Evolutionary conservation across 2,329 filamentous ascomycete genomes (phyloP).

Genomic region (Sporothrix schenckii): DNA sequence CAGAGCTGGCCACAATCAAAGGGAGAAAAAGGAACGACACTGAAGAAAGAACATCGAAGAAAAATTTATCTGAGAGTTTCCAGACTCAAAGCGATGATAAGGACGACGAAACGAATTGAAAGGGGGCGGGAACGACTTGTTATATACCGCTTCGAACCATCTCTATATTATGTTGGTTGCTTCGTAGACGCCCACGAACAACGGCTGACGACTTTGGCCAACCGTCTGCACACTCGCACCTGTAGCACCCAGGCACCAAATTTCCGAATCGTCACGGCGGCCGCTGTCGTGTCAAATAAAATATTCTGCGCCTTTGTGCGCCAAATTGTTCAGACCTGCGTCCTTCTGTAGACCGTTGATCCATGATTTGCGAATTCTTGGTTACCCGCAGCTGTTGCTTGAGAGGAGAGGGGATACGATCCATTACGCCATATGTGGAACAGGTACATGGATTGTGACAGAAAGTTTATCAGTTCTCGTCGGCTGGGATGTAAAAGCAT

Average conservation of each 20-base stretch:
- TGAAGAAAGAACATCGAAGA: background rate
- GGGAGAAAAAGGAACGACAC: background rate
- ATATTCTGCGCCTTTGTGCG: background rate
- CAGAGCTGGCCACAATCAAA: background rate
- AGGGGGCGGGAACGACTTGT: background rate
- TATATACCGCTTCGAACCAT: background rate
- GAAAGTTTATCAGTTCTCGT: background rate
- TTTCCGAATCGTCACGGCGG: background rate
- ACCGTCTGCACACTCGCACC: background rate
- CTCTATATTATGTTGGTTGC: no score
- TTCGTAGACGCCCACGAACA: no score
- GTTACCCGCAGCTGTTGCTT: background rate
- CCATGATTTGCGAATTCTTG: background rate
- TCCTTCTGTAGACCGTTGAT: background rate
- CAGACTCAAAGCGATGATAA: background rate
- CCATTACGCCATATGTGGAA: slow-evolving; percentile 6
- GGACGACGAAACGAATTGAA: background rate
- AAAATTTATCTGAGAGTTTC: background rate
- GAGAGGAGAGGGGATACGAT: background rate
- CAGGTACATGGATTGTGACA: background rate
- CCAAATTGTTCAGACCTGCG: background rate
- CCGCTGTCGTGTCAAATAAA: slow-evolving; percentile 7
- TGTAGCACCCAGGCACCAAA: background rate
- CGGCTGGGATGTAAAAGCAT: background rate
- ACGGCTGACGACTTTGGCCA: background rate